Evolutionary conservation across 1,139 yeast species (phyloP).

Genomic region (Meyerozyma guilliermondii): DNA sequence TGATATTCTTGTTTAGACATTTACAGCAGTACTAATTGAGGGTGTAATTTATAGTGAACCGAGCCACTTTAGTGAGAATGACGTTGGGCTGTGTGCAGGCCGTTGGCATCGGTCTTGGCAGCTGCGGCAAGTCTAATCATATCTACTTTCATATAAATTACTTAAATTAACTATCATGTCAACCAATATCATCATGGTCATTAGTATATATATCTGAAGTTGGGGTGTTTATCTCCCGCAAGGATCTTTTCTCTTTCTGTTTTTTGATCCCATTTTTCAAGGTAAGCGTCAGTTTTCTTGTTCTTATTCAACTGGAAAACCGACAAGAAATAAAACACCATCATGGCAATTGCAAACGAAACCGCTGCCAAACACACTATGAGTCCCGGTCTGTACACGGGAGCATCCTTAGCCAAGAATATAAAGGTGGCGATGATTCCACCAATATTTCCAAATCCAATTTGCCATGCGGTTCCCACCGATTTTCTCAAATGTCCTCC

Average conservation of each 20-base stretch:
- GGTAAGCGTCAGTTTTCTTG: conserved; percentile 34
- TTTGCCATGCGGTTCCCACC: conserved; percentile 70
- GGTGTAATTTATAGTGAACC: neutral
- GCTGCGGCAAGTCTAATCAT: too few relatives aligned
- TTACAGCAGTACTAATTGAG: neutral
- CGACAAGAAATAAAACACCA: conserved; percentile 37
- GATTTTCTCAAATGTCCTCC: conserved; percentile 69
- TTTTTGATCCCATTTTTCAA: conserved; percentile 38
- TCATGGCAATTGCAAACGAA: conserved; percentile 43
- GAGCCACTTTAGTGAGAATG: neutral
- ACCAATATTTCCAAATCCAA: conserved; percentile 81
- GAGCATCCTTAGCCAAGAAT: conserved; percentile 54
- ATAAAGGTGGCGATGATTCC: conserved; percentile 70
- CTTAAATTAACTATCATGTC: too few relatives aligned
- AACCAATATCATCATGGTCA: too few relatives aligned
- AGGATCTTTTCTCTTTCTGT: conserved; percentile 44
- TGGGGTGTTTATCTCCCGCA: conserved; percentile 67
- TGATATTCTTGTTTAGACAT: conserved; percentile 15
- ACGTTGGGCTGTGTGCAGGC: neutral
- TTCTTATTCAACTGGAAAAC: conserved; percentile 36
- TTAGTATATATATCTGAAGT: conserved; percentile 39
- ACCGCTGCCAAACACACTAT: conserved; percentile 49
- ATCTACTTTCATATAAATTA: too few relatives aligned
- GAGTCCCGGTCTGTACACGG: conserved; percentile 54
- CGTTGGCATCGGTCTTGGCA: neutral